These are phyloP conservation scores for Ophiostoma sp. DNA, from an alignment of 2,329 filamentous ascomycete species.

Conservation along the genomic window DNA sequence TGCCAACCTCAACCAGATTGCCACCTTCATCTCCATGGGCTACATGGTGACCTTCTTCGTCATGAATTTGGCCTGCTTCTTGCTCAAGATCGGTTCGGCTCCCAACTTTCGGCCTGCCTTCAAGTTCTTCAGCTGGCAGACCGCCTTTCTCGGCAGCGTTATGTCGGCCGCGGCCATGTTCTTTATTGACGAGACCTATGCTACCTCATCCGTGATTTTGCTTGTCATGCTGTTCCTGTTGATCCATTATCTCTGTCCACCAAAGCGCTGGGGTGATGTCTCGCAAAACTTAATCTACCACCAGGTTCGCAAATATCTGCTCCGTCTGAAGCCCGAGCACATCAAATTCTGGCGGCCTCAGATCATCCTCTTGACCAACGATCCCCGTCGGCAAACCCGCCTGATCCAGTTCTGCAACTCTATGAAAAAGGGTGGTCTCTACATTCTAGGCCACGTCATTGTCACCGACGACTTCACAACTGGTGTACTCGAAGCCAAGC, in stretches of 20 bases:
- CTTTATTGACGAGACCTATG: conserved; percentile 82
- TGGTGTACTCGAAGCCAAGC: conserved; percentile 76
- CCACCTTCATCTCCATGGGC: conserved; percentile 86
- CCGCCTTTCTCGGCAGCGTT: conserved; percentile 72
- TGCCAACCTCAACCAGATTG: conserved; percentile 83
- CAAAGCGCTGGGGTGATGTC: conserved; percentile 88
- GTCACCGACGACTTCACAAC: conserved; percentile 78
- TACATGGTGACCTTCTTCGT: conserved; percentile 87
- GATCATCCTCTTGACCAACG: conserved; percentile 79
- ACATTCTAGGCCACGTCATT: conserved; percentile 84
- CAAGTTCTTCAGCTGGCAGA: conserved; percentile 86
- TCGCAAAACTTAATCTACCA: conserved; percentile 84
- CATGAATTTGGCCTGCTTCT: conserved; percentile 83
- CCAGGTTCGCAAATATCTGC: conserved; percentile 82
- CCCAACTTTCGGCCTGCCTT: conserved; percentile 88
- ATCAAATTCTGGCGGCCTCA: conserved; percentile 94
- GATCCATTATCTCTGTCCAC: conserved; percentile 82
- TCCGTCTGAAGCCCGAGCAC: conserved; percentile 81
- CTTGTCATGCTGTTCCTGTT: conserved; percentile 76
- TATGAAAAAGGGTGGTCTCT: conserved; percentile 81
- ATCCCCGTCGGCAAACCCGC: conserved; percentile 76
- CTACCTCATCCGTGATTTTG: conserved; percentile 70
- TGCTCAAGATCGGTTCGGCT: conserved; percentile 82
- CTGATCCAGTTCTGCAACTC: conserved; percentile 91
- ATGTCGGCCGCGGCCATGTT: conserved; percentile 82